phyloP scores from a whole-genome alignment of 192 early-diverging fungal species.

The Backusella sp. region DNA sequence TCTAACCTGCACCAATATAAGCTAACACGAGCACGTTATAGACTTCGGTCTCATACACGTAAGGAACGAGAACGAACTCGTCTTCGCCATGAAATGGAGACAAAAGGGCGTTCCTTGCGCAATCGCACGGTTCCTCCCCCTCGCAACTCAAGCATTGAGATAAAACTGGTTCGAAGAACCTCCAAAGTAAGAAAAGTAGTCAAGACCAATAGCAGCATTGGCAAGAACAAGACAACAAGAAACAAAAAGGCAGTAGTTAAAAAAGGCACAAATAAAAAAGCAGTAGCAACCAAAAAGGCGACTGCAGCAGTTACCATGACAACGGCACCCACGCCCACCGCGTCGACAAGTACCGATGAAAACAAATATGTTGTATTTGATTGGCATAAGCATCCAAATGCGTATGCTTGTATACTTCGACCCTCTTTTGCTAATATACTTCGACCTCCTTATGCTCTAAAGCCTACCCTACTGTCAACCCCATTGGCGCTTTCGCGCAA shows the following conservation, averaged over 20 bases:
- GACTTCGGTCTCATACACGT: background rate
- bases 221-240: background rate
- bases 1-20: background rate
- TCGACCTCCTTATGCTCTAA: background rate
- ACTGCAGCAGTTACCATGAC: background rate
- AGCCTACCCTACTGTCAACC: background rate
- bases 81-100: background rate
- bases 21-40: background rate
- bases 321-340: no score
- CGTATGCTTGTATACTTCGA: background rate
- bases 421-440: background rate
- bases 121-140: background rate
- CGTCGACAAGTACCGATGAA: background rate
- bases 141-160: background rate
- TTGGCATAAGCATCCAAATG: background rate
- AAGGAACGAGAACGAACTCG: background rate
- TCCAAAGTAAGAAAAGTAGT: background rate
- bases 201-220: background rate
- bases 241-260: background rate
- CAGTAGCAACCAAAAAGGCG: background rate
- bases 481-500: background rate
- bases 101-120: background rate
- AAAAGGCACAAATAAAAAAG: background rate
- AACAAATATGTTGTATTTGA: background rate
- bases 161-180: background rate